phyloP scores from a whole-genome alignment of 148 eudicot genomes.

The Suaeda aralocaspica region DNA sequence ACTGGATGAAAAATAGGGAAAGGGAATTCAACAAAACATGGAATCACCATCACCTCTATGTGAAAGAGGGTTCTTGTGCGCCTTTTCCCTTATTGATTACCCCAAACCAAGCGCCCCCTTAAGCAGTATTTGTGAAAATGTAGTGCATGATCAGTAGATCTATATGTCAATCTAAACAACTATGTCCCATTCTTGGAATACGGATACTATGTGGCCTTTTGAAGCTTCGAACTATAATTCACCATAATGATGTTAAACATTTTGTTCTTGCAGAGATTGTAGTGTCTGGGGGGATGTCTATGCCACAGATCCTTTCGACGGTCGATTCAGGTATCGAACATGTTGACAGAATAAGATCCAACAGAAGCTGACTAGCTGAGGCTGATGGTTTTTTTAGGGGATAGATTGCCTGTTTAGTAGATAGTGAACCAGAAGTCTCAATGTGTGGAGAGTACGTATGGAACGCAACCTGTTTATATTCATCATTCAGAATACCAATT shows the following conservation, averaged over 20 bases:
- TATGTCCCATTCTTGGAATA: background rate
- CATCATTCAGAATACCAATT: conserved; percentile 13
- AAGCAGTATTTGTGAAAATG: background rate
- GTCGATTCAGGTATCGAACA: conserved; percentile 47
- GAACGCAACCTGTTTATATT: conserved; percentile 22
- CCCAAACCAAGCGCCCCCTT: too few species aligned
- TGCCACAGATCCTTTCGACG: conserved; percentile 84
- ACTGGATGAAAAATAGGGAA: too few species aligned
- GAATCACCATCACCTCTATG: too few species aligned
- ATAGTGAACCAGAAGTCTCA: conserved; percentile 13
- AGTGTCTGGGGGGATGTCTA: conserved; percentile 95
- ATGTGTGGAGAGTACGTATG: conserved; percentile 3
- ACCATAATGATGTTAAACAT: background rate
- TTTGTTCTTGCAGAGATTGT: conserved; percentile 67
- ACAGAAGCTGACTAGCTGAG: conserved; percentile 58
- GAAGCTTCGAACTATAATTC: background rate
- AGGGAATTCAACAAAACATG: too few species aligned
- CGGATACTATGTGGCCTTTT: background rate
- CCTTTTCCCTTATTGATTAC: too few species aligned
- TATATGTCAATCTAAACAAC: background rate
- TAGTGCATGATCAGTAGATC: too few species aligned
- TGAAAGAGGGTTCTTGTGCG: too few species aligned
- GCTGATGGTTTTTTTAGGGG: conserved; percentile 16
- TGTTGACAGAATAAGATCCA: conserved; percentile 55
- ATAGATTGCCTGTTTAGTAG: conserved; percentile 22